These are phyloP conservation scores for Alternaria brassicae DNA, from an alignment of 2,329 filamentous ascomycete genomes.

Conservation along the genomic window DNA sequence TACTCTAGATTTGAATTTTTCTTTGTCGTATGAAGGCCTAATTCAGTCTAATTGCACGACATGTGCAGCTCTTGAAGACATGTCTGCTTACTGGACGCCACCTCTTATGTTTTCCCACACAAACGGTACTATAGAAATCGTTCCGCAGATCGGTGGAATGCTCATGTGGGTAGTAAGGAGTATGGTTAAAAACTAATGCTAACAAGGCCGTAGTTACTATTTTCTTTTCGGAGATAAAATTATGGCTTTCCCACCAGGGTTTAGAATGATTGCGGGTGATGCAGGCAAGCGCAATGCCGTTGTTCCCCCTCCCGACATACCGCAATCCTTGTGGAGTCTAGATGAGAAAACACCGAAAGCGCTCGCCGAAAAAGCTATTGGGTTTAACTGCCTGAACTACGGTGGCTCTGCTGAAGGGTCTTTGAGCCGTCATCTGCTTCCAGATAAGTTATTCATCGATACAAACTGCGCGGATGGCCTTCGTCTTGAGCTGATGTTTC, in stretches of 20 bases:
- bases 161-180: slow-evolving; percentile 69
- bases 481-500: slow-evolving; percentile 29
- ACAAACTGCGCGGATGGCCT: slow-evolving; percentile 16
- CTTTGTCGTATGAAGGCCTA: slow-evolving; percentile 48
- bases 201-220: slow-evolving; percentile 70
- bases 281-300: slow-evolving; percentile 72
- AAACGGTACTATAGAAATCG: slow-evolving; percentile 71
- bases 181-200: slow-evolving; percentile 13
- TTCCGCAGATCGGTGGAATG: slow-evolving; percentile 81
- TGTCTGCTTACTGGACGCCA: slow-evolving; percentile 86
- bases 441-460: slow-evolving; percentile 15
- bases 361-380: slow-evolving; percentile 20
- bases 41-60: slow-evolving; percentile 74
- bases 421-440: slow-evolving; percentile 14
- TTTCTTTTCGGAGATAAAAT: slow-evolving; percentile 71
- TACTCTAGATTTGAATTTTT: slow-evolving; percentile 2
- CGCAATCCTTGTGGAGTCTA: slow-evolving; percentile 11
- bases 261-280: slow-evolving; percentile 83
- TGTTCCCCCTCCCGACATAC: slow-evolving; percentile 1
- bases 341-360: slow-evolving; percentile 15
- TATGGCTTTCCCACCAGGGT: slow-evolving; percentile 75
- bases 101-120: slow-evolving; percentile 76
- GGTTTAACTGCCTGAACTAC: slow-evolving; percentile 24
- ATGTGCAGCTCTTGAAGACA: slow-evolving; percentile 79
- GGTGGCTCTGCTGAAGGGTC: slow-evolving; percentile 7